Base-by-base conservation (phyloP, 2,329 filamentous ascomycete genomes). In the Magnaporthiopsis incrustans region DNA sequence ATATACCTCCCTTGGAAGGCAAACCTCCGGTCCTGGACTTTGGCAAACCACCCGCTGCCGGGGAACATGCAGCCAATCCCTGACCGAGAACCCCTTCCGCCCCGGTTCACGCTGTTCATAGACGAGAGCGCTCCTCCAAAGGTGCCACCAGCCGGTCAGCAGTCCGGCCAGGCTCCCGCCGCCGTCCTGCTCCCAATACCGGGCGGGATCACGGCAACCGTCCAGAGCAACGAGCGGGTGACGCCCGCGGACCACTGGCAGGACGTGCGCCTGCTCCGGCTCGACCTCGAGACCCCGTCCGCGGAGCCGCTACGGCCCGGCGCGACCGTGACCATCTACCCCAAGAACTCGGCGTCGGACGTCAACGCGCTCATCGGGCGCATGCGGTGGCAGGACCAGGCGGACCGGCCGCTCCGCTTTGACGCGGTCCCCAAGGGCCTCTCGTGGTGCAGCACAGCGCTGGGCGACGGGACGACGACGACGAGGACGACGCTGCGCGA, bases 221-320 rank as follows among this genome's bases (percentile, higher is more conserved):
- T 99, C 0, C 70, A 79, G 0, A 73, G 76, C n/a, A 97, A 96
- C 71, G 74, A 79, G 25, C 85, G 93, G 22, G 75, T 96, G 7
- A 99, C 95, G 0, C 87, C 93, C 0, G 61, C 74, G 1, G 78
- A 79, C 1, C 95, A 99, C 76, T 97, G 92, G 88, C 95, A 99
- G 78, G 95, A 99, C 77, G 94, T 98, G 59, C 89, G 95, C 0
- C 85, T 90, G 63, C 76, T 97, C n/a, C 82, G 80, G 1, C 79
- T 98, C 18, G 80, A 78, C 11, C 69, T 85, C 73, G 14, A 38
- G 5, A 75, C 60, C 50, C 7, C 44, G 22, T 61, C 66, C 66
- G 64, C 27, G 44, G 59, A 66, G 71, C 59, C 68, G 71, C 73
- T 78, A 74, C 59, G 88, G 0, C 92, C 95, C 0, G 93, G 94